phyloP scores from a whole-genome alignment of 2,329 filamentous ascomycete species.

The Aspergillus sp. region DNA sequence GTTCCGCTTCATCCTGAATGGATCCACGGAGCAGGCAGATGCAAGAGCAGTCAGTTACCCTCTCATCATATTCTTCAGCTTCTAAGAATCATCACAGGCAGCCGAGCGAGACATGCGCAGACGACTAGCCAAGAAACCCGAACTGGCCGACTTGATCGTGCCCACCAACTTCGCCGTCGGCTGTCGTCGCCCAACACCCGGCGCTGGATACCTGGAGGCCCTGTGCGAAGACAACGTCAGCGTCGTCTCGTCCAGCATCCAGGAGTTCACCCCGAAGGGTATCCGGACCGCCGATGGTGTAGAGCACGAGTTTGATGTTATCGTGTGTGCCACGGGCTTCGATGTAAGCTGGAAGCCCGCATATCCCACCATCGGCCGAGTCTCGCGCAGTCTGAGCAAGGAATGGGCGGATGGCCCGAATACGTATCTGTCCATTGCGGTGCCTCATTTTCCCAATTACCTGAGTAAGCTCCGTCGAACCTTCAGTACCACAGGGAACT shows the following conservation, averaged over 20 bases:
- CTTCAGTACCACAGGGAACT: neutral
- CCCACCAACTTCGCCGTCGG: slow-evolving; percentile 38
- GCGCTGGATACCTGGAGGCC: slow-evolving; percentile 56
- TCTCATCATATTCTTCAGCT: rapidly evolving
- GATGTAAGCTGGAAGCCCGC: slow-evolving; percentile 32
- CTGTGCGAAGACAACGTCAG: slow-evolving; percentile 61
- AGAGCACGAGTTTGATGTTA: slow-evolving; percentile 28
- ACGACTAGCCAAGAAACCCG: slow-evolving; percentile 24
- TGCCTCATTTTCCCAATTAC: slow-evolving; percentile 27
- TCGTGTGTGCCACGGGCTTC: slow-evolving; percentile 39
- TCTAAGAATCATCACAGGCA: neutral
- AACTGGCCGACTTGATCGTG: slow-evolving; percentile 34
- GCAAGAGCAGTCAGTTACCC: slow-evolving; percentile 27
- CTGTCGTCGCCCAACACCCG: slow-evolving; percentile 46
- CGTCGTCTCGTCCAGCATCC: slow-evolving; percentile 57
- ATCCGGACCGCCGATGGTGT: slow-evolving; percentile 28
- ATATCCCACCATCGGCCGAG: slow-evolving; percentile 13
- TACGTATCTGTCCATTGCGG: slow-evolving; percentile 19
- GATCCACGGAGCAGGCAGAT: slow-evolving; percentile 44
- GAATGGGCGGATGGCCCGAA: neutral
- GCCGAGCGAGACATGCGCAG: neutral
- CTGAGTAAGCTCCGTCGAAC: slow-evolving; percentile 7
- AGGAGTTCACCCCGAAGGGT: slow-evolving; percentile 29
- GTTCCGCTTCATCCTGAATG: slow-evolving; percentile 34
- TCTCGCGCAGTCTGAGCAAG: neutral